A percentile compares a stretch with the other conserved stretches of the same genome.
Conservation (phyloP, 202 grass and related monocot species). For the Brachypodium distachyon region DNA sequence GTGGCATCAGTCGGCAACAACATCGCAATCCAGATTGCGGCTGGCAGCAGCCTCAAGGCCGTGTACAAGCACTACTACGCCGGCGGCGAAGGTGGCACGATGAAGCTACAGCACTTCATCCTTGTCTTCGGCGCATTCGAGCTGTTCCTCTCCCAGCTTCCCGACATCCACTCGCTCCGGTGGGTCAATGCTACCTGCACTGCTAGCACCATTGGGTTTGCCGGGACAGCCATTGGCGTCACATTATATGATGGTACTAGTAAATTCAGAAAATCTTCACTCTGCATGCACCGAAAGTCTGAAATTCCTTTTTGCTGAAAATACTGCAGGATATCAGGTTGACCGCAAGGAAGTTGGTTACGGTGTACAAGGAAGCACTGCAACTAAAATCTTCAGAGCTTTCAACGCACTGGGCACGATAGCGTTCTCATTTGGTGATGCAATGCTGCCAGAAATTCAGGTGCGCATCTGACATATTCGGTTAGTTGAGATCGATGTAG, state of each 20-base stretch:
- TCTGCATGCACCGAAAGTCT: neutral
- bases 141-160: conserved; percentile 66
- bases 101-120: conserved; percentile 78
- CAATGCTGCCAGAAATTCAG: conserved; percentile 89
- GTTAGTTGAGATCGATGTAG: neutral
- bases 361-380: conserved; percentile 39
- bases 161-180: conserved; percentile 69
- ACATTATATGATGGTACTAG: conserved; percentile 66
- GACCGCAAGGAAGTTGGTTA: conserved; percentile 40
- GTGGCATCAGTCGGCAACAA: conserved; percentile 79
- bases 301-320: neutral
- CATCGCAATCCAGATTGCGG: conserved; percentile 76
- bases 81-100: neutral
- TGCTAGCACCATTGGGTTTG: conserved; percentile 62
- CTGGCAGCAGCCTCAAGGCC: conserved; percentile 79
- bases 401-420: conserved; percentile 69
- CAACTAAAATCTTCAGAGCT: conserved; percentile 49
- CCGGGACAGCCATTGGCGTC: conserved; percentile 52
- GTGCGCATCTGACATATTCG: conserved; percentile 15
- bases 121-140: conserved; percentile 54
- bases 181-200: conserved; percentile 85
- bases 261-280: neutral
- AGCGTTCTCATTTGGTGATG: conserved; percentile 85
- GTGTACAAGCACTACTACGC: conserved; percentile 50
- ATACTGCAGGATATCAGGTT: conserved; percentile 33